Percentiles rank a stretch among this genome's conserved stretches.
Conservation (phyloP, 805 yeast species). For the Ogataea glucozyma region DNA sequence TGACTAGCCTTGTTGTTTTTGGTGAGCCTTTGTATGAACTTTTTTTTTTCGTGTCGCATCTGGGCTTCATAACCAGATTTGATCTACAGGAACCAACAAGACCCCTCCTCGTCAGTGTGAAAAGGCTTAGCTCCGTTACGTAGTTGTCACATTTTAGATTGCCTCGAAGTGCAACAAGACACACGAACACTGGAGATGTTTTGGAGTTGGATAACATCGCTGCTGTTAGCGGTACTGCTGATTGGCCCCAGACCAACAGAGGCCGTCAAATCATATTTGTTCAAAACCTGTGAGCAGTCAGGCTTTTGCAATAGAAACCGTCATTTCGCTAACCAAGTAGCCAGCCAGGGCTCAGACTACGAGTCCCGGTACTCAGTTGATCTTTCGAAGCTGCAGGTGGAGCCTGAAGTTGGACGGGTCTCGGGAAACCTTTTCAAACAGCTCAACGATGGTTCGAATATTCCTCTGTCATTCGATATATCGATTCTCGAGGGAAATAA, state of each 20-base stretch:
- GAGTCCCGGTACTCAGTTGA: conserved; percentile 46
- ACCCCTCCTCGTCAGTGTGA: too few relatives aligned
- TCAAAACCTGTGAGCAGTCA: conserved; percentile 75
- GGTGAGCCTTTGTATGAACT: too few relatives aligned
- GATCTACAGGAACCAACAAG: not conserved
- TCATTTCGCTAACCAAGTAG: conserved; percentile 53
- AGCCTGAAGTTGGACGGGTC: conserved; percentile 36
- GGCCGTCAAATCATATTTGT: conserved; percentile 64
- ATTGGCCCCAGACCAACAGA: conserved; percentile 11
- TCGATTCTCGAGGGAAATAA: conserved; percentile 56
- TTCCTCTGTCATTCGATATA: conserved; percentile 57
- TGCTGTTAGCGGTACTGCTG: conserved; percentile 9
- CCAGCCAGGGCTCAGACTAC: conserved; percentile 23
- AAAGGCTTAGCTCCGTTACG: too few relatives aligned
- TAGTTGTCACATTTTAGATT: too few relatives aligned
- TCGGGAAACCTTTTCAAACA: conserved; percentile 50
- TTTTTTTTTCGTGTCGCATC: conserved; percentile 1
- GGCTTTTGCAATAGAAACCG: conserved; percentile 86
- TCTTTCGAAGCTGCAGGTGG: conserved; percentile 33
- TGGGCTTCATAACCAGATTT: conserved; percentile 11
- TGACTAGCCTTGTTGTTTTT: conserved; percentile 1
- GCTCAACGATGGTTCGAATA: conserved; percentile 39
- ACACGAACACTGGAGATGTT: too few relatives aligned
- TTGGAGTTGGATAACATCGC: conserved; percentile 7
- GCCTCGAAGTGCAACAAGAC: too few relatives aligned